Base-by-base conservation (phyloP, 306 rosid genomes). In the Fagus crenata region DNA sequence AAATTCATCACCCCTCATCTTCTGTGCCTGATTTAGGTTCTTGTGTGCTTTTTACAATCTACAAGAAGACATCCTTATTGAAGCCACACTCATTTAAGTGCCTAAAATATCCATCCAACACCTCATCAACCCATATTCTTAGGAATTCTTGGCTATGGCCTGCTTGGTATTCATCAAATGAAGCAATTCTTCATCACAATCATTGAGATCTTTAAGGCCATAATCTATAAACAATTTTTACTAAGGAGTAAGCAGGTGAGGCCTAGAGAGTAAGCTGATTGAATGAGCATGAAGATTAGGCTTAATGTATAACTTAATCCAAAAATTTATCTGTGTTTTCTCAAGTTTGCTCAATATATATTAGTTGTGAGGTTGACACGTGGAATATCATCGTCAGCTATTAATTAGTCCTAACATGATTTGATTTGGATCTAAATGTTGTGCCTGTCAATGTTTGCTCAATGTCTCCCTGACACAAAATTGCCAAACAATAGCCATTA, bases 21-120 rank as follows among this genome's bases (percentile, higher is more conserved):
- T 75, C 87, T 81, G 72, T 87, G 77, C 49, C 80, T 3, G 87
- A 86, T 65, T 81, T 85, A 84, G 81, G 81, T 35, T 86, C 87
- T 1, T 87, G 79, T 1, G 78, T 79, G 0, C 87, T 83, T 77
- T 86, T 87, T 76, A 83, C 84, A 13, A 82, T 86, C 71, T 86
- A 85, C 41, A 86, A 59, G 0, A 84, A 65, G 9, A 87, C 36
- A 69, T 86, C 86, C 61, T 86, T 86, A 12, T 84, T 82, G 2
- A 73, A 78, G 3, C 82, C 69, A 22, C 89, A 81, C 6, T 37
- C 80, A 53, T 86, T 87, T 22, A 86, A 42, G 41, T 78, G 87
- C 81, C 81, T 80, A 31, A 86, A 72, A 68, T 85, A 83, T 53
- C 89, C 89, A 53, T 86, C 89, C 67, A 83, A 43, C 63, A 86